Percentiles rank a stretch among this genome's conserved stretches.
phyloP scores from a whole-genome alignment of 1,284 basidiomycete species.

The Tremellales sp. region DNA sequence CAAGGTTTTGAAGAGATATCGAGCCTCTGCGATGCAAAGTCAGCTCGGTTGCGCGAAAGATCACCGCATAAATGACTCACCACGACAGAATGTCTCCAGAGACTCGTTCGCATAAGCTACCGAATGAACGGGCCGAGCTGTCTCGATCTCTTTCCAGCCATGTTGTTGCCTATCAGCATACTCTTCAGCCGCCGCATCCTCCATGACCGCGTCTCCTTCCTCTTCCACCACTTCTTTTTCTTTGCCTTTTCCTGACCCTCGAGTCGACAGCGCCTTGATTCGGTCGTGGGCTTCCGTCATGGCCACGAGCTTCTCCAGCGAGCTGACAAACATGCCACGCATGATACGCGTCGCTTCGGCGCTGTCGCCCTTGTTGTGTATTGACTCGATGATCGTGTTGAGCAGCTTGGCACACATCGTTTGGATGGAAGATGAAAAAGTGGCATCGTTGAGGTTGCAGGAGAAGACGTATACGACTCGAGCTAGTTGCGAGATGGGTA shows the following conservation, averaged over 20 bases:
- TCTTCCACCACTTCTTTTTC: conserved; percentile 32
- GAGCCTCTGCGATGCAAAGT: conserved; percentile 60
- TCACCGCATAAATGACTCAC: conserved; percentile 50
- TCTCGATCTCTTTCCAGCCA: conserved; percentile 63
- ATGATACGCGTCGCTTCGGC: conserved; percentile 66
- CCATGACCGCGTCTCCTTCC: conserved; percentile 40
- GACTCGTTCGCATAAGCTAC: conserved; percentile 71
- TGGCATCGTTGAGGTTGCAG: conserved; percentile 83
- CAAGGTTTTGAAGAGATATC: conserved; percentile 81
- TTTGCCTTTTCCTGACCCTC: conserved; percentile 46
- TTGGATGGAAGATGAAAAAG: conserved; percentile 75
- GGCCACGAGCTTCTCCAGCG: conserved; percentile 80
- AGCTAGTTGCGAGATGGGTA: conserved; percentile 72
- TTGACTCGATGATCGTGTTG: conserved; percentile 81
- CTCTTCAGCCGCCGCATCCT: conserved; percentile 35
- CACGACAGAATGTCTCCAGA: conserved; percentile 65
- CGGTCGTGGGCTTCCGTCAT: conserved; percentile 63
- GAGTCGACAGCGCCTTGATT: conserved; percentile 38
- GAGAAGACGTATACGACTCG: conserved; percentile 82
- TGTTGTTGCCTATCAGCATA: conserved; percentile 34
- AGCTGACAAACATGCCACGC: conserved; percentile 73
- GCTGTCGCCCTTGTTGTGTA: conserved; percentile 68
- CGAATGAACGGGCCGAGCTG: conserved; percentile 68
- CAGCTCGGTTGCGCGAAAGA: not conserved
- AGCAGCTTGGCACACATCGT: conserved; percentile 92